Percentiles rank a stretch among this genome's conserved stretches.
These are phyloP conservation scores for Trametes cingulata DNA, from an alignment of 768 basidiomycete genomes.

Conservation along the genomic window DNA sequence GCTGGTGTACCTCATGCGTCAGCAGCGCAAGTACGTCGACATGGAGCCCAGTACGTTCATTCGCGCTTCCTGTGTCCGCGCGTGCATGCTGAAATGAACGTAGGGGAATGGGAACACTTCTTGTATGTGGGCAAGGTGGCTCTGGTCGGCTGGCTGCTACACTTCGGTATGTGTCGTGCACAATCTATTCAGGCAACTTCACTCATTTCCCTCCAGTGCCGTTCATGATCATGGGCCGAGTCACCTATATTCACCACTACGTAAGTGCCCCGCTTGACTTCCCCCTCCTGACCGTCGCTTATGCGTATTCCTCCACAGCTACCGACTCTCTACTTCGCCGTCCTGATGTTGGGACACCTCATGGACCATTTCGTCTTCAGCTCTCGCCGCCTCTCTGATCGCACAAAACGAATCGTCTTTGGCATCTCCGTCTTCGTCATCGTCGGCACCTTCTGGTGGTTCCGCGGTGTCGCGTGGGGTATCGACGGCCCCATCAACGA, in stretches of 20 bases:
- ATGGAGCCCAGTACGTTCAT: slow-evolving; percentile 78
- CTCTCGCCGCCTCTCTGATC: slow-evolving; percentile 57
- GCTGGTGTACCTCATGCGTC: slow-evolving; percentile 73
- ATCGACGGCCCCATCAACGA: slow-evolving; percentile 86
- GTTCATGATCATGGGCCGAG: slow-evolving; percentile 97
- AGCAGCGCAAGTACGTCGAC: slow-evolving; percentile 88
- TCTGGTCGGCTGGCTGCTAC: slow-evolving; percentile 88
- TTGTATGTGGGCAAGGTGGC: slow-evolving; percentile 91
- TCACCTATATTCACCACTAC: slow-evolving; percentile 96
- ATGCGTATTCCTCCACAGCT: slow-evolving; percentile 49
- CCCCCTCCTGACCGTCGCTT: neutral
- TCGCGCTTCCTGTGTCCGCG: neutral
- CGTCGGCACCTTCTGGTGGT: slow-evolving; percentile 92
- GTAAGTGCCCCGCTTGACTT: slow-evolving; percentile 48
- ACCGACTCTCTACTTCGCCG: slow-evolving; percentile 95
- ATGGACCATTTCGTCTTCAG: slow-evolving; percentile 93
- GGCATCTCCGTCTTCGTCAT: slow-evolving; percentile 58
- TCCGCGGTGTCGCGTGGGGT: slow-evolving; percentile 85
- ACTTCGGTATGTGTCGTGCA: slow-evolving; percentile 64
- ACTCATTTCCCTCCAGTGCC: slow-evolving; percentile 57
- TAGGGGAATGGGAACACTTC: slow-evolving; percentile 94
- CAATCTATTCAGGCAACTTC: neutral
- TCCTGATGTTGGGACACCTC: slow-evolving; percentile 87
- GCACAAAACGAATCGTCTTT: slow-evolving; percentile 75
- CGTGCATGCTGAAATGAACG: neutral